A percentile compares a stretch with the other conserved stretches of the same genome.
phyloP scores from a whole-genome alignment of 139 green algal species.

The Chlamydomonas applanata region DNA sequence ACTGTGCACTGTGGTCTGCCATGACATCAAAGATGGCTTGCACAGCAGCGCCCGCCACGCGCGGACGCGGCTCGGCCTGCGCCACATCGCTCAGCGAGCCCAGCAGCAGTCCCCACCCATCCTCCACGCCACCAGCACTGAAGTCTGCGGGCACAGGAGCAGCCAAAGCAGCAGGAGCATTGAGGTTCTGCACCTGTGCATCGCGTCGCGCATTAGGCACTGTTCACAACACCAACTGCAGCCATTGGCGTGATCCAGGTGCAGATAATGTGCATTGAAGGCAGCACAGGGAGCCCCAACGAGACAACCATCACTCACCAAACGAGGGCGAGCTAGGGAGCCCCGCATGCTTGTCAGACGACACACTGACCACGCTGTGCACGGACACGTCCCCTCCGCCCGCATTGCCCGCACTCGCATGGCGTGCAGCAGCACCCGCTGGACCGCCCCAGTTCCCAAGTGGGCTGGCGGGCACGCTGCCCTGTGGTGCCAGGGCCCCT shows the following conservation, averaged over 20 bases:
- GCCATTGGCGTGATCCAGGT: too few species aligned
- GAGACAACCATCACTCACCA: conserved; percentile 9
- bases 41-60: conserved; percentile 17
- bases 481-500: too few species aligned
- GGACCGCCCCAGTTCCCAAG: too few species aligned
- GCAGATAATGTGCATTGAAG: too few species aligned
- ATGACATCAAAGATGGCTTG: conserved; percentile 42
- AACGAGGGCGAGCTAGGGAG: too few species aligned
- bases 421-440: background rate
- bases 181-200: too few species aligned
- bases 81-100: background rate
- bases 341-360: too few species aligned
- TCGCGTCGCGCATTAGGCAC: too few species aligned
- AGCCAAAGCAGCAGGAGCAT: conserved; percentile 16
- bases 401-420: background rate
- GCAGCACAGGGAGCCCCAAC: too few species aligned
- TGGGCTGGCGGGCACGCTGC: too few species aligned
- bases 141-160: background rate
- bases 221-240: too few species aligned
- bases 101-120: background rate
- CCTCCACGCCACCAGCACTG: background rate
- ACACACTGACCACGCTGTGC: background rate
- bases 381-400: conserved; percentile 1
- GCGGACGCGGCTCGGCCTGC: background rate
- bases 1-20: conserved; percentile 25